Evolutionary conservation across 495 filamentous ascomycete species (phyloP).

Genomic region (Penicillium salamii): DNA sequence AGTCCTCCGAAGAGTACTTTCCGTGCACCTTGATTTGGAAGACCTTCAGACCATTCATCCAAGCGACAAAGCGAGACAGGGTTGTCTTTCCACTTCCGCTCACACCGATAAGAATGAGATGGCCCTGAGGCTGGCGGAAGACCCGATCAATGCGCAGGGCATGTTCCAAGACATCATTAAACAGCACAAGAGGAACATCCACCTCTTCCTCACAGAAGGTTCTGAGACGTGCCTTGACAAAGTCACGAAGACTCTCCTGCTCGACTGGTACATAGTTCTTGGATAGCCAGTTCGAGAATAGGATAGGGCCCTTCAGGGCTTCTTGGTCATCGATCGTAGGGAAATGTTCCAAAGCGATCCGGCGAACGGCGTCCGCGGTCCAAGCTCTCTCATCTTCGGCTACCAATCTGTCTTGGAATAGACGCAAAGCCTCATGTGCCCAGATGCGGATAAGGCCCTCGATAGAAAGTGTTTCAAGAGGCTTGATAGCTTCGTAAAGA

Average conservation of each 20-base stretch:
- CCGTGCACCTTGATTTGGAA: constrained; percentile 99
- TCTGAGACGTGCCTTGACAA: constrained; percentile 93
- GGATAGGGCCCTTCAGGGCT: constrained; percentile 87
- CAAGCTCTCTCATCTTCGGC: constrained; percentile 91
- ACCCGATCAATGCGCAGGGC: constrained; percentile 97
- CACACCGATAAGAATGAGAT: constrained; percentile 96
- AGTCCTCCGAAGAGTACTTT: constrained; percentile 97
- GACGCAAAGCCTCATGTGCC: constrained; percentile 92
- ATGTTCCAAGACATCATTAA: constrained; percentile 97
- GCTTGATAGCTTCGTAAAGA: constrained; percentile 92
- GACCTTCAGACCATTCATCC: constrained; percentile 99
- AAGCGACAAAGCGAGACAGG: constrained; percentile 93
- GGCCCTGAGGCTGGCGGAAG: constrained; percentile 96
- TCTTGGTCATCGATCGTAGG: constrained; percentile 84
- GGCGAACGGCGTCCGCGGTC: constrained; percentile 80
- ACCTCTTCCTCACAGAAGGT: constrained; percentile 99
- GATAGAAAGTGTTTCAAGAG: constrained; percentile 78
- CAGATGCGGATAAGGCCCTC: constrained; percentile 96
- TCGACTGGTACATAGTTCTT: constrained; percentile 98
- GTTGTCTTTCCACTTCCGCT: constrained; percentile 99
- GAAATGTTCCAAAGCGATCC: constrained; percentile 88
- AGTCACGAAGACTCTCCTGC: constrained; percentile 88
- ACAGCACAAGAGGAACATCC: constrained; percentile 93
- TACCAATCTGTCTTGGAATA: constrained; percentile 96
- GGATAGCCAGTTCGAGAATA: constrained; percentile 99